Evolutionary conservation across 106 monocot species (phyloP), one percentile per base, ranked within the genome.

Genomic region (Dioscorea zingiberensis): DNA sequence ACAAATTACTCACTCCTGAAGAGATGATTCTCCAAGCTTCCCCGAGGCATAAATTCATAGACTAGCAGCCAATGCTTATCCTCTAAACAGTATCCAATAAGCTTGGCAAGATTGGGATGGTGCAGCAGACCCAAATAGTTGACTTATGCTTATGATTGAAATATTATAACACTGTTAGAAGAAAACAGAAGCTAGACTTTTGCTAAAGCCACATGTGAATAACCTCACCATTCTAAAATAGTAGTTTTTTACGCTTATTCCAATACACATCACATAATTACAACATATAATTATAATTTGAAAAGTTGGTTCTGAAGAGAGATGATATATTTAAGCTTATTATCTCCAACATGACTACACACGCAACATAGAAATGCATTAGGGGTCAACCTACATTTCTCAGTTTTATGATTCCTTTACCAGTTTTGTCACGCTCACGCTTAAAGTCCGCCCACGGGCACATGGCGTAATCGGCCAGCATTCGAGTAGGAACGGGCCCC

Each of bases 1-100:
- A 64, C 0, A 72, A 28, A 62, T 13, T 54, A 80, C 85, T 73
- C 80, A 95, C 95, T 91, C 64, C 88, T 87, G 59, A 95, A 95
- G 16, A 95, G 88, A 86, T 95, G 95, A 62, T 91, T 95, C 67
- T 95, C 95, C 65, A 95, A 76, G 75, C 83, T 91, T 51, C 94
- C 94, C 49, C 91, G 77, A 45, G 87, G 83, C 91, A 95, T 88
- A 67, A 88, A 94, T 67, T 94, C 95, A 53, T 97, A 97, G 25
- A 88, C 95, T 17, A 97, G 81, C 16, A 91, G 75, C 9, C 97
- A 80, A 2, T 92, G 97, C 14, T 97, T 85, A 47, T 97, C 92
- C 75, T 97, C 97, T 17, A 83, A 58, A 69, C 88, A 92, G 58
- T 82, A 88, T 45, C 97, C 97, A 32, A 97, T 69, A 25, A 97